phyloP scores from a whole-genome alignment of 2,329 filamentous ascomycete species.

The Ceratocystis lukuohia region DNA sequence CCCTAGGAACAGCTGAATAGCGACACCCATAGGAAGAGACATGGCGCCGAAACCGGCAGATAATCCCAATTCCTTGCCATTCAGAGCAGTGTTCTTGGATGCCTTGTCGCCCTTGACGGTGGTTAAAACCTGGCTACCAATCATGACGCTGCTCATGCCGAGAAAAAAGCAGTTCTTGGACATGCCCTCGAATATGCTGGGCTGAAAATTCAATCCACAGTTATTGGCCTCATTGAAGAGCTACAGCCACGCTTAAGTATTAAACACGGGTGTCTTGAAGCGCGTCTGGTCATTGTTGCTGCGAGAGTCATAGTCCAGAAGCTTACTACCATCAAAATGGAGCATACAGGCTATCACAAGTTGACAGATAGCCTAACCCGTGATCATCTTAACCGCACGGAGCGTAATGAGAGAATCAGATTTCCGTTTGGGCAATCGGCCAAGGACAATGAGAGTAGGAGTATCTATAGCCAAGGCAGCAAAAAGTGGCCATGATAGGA shows the following conservation, averaged over 20 bases:
- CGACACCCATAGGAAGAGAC: constrained; percentile 59
- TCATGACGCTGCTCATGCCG: constrained; percentile 65
- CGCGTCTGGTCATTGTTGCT: constrained; percentile 30
- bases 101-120: constrained; percentile 67
- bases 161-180: constrained; percentile 71
- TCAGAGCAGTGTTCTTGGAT: constrained; percentile 53
- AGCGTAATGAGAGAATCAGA: constrained; percentile 59
- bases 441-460: constrained; percentile 26
- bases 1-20: constrained; percentile 60
- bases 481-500: constrained; percentile 49
- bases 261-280: constrained; percentile 51
- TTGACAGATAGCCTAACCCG: constrained; percentile 48
- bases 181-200: constrained; percentile 80
- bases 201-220: constrained; percentile 69
- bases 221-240: constrained; percentile 77
- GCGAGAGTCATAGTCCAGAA: constrained; percentile 37
- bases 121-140: constrained; percentile 73
- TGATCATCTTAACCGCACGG: constrained; percentile 56
- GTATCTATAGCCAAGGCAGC: constrained; percentile 35
- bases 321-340: constrained; percentile 45
- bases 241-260: constrained; percentile 60
- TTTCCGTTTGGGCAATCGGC: constrained; percentile 42
- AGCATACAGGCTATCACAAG: constrained; percentile 44
- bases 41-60: constrained; percentile 64
- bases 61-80: constrained; percentile 65